Conservation (phyloP, 2,329 filamentous ascomycete species). For the Stagonosporopsis rhizophila region DNA sequence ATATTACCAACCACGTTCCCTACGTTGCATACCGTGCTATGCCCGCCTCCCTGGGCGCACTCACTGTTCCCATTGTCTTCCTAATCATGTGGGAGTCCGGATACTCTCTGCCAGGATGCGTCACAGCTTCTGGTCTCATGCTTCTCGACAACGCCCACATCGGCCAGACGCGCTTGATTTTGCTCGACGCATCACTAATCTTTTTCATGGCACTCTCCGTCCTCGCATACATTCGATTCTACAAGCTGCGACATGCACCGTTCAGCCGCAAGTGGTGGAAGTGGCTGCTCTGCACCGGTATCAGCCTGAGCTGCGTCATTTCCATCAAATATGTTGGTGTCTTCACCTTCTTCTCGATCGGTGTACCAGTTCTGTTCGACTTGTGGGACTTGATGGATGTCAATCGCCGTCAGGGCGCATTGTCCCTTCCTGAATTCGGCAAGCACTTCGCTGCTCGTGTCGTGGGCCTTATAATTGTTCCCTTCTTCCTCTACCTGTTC, state of each 20-base stretch:
- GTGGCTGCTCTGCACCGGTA: slow-evolving; percentile 94
- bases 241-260: slow-evolving; percentile 88
- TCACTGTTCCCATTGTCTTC: slow-evolving; percentile 94
- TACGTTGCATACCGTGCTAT: slow-evolving; percentile 96
- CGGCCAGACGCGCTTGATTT: slow-evolving; percentile 91
- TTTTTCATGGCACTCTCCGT: slow-evolving; percentile 96
- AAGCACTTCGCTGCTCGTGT: slow-evolving; percentile 90
- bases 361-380: slow-evolving; percentile 90
- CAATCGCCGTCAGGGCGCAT: slow-evolving; percentile 80
- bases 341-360: slow-evolving; percentile 97
- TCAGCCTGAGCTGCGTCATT: slow-evolving; percentile 94
- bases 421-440: slow-evolving; percentile 78
- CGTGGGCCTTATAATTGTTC: slow-evolving; percentile 85
- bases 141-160: slow-evolving; percentile 98
- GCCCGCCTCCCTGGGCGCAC: slow-evolving; percentile 86
- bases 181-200: slow-evolving; percentile 92
- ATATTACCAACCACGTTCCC: slow-evolving; percentile 94
- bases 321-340: slow-evolving; percentile 97
- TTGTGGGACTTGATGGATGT: slow-evolving; percentile 94
- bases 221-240: slow-evolving; percentile 94
- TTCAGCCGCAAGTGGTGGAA: slow-evolving; percentile 99
- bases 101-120: slow-evolving; percentile 91
- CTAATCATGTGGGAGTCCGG: slow-evolving; percentile 99
- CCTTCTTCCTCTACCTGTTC: slow-evolving; percentile 98
- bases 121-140: slow-evolving; percentile 83